These are phyloP conservation scores for Talaromyces sp. DNA, from an alignment of 2,329 filamentous ascomycete genomes.

Conservation along the genomic window DNA sequence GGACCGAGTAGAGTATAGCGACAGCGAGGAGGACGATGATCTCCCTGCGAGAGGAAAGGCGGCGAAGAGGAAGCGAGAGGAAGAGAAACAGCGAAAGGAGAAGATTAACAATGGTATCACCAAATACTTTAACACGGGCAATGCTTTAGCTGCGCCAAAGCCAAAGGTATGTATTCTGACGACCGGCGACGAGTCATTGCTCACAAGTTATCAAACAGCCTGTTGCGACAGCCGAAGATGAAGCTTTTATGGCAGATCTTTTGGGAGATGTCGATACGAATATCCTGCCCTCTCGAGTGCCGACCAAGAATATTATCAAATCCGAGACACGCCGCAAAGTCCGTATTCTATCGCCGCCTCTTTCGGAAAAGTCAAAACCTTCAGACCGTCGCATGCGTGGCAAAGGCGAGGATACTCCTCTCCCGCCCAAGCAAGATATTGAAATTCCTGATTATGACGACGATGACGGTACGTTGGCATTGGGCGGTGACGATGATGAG, in stretches of 20 bases:
- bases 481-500: constrained; percentile 62
- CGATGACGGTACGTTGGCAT: constrained; percentile 58
- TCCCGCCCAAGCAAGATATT: constrained; percentile 45
- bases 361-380: constrained; percentile 54
- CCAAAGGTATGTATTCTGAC: constrained; percentile 62
- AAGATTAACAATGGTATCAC: constrained; percentile 89
- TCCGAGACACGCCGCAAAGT: constrained; percentile 75
- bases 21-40: constrained; percentile 62
- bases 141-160: constrained; percentile 63
- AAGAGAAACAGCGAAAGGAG: constrained; percentile 79
- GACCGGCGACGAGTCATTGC: not conserved
- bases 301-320: constrained; percentile 65
- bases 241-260: constrained; percentile 79
- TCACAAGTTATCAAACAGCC: constrained; percentile 49
- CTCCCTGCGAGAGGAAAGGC: constrained; percentile 62
- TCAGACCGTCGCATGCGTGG: constrained; percentile 51
- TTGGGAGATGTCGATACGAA: constrained; percentile 87
- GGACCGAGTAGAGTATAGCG: constrained; percentile 57
- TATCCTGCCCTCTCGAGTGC: constrained; percentile 55
- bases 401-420: constrained; percentile 46
- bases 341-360: constrained; percentile 74
- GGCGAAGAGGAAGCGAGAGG: constrained; percentile 81
- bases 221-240: constrained; percentile 79
- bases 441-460: constrained; percentile 38
- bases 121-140: constrained; percentile 87